Conservation (phyloP, 306 rosid species). For the Sicyos edulis region DNA sequence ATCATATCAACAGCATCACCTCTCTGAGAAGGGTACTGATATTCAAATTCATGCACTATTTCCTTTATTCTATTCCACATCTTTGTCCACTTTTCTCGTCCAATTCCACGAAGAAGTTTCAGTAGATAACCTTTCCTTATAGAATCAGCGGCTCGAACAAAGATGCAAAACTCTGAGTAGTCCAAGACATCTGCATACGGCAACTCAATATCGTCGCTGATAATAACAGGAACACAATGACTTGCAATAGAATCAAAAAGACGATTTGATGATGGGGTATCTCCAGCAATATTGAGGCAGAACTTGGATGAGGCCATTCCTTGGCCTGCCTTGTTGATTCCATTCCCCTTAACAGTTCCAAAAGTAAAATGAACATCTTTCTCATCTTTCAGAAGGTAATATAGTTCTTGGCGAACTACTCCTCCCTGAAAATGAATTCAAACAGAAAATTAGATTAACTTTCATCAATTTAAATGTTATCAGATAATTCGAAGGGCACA, state of each 20-base stretch:
- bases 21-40: constrained; percentile 62
- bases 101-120: constrained; percentile 58
- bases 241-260: constrained; percentile 85
- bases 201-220: constrained; percentile 80
- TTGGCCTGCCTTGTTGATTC: constrained; percentile 54
- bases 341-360: constrained; percentile 61
- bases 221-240: constrained; percentile 84
- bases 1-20: constrained; percentile 81
- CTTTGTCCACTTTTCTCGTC: constrained; percentile 53
- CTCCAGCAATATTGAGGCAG: constrained; percentile 86
- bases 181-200: constrained; percentile 80
- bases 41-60: constrained; percentile 52
- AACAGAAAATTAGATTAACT: constrained; percentile 13
- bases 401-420: constrained; percentile 76
- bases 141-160: constrained; percentile 53
- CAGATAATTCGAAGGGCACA: not conserved
- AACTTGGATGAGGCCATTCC: constrained; percentile 85
- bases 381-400: constrained; percentile 83
- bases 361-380: constrained; percentile 62
- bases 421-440: constrained; percentile 60
- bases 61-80: constrained; percentile 79
- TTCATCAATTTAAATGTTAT: not conserved
- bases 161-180: constrained; percentile 70
- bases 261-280: constrained; percentile 86
- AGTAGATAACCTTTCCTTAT: constrained; percentile 53